Base-by-base conservation (phyloP, 148 eudicot species). In the Silene conica region DNA sequence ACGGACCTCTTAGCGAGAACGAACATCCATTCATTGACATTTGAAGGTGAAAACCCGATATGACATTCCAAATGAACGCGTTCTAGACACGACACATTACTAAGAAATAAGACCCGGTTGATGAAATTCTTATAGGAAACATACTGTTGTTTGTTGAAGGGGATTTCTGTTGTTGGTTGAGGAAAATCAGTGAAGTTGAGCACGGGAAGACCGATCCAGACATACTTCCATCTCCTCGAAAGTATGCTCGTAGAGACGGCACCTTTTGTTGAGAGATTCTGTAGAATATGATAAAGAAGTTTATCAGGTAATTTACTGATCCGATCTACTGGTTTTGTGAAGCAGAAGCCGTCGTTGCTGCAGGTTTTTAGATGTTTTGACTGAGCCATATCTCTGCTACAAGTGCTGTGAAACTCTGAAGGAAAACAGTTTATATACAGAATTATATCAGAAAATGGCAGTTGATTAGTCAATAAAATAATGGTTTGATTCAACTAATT, bases 71-170 rank as follows among this genome's bases (percentile, higher is more conserved):
- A 50, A 50, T 4, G 15, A 9, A 50, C 55, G 16, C 16, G 55
- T 50, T 50, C 55, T 12, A 50, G 55, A 50, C 55, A 50, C 0
- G 18, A 4, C 55, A 15, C 3, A 12, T 15, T 50, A 50, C 55
- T 50, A 1, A 50, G 55, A 50, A 50, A 50, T 50, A 50, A 50
- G 55, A 50, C 55, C 55, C 55, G 13, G 55, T 50, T 50, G 15
- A 81, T 81, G 20, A 77, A 78, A 21, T 70, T 19, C 8, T 26
- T 21, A 59, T 73, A 81, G n/a, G 46, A 52, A 52, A 3, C 45
- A 70, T 14, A 54, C 48, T 70, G 62, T 13, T 2, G 8, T 70
- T 55, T 16, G 46, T 55, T 18, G 6, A 70, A 70, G 46, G 31
- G 61, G 34, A 45, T 66, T 26, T 26, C 28, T 2, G 28, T 26